Conservation (phyloP, 495 filamentous ascomycete species). For the Gamarada debralockiae region DNA sequence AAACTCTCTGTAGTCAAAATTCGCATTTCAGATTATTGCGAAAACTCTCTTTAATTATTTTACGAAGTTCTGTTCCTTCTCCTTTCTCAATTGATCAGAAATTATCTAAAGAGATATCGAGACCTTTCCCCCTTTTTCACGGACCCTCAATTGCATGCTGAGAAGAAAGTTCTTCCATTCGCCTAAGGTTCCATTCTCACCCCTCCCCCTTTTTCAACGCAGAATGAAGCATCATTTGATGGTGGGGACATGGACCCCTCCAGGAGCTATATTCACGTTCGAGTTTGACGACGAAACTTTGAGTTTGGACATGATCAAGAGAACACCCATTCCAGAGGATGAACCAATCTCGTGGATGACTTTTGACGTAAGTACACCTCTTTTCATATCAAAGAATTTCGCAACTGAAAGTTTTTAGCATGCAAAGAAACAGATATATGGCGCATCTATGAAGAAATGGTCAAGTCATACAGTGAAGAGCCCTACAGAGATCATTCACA, state of each 20-base stretch:
- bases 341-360: slow-evolving; percentile 92
- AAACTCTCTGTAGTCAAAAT: too few relatives aligned
- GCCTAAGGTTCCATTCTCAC: too few relatives aligned
- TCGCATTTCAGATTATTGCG: too few relatives aligned
- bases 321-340: slow-evolving; percentile 71
- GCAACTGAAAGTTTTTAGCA: slow-evolving; percentile 43
- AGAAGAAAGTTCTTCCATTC: not conserved
- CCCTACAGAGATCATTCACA: slow-evolving; percentile 74
- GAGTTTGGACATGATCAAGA: slow-evolving; percentile 67
- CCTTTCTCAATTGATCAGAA: too few relatives aligned
- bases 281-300: slow-evolving; percentile 75
- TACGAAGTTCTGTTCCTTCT: too few relatives aligned
- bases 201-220: too few relatives aligned
- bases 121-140: too few relatives aligned
- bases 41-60: too few relatives aligned
- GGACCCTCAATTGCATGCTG: too few relatives aligned
- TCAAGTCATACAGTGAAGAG: slow-evolving; percentile 72
- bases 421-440: slow-evolving; percentile 77
- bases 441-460: slow-evolving; percentile 87
- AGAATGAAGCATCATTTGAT: slow-evolving; percentile 74
- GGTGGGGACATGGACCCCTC: slow-evolving; percentile 80
- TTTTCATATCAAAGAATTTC: not conserved
- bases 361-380: slow-evolving; percentile 57
- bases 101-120: too few relatives aligned
- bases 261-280: slow-evolving; percentile 81